Conservation (phyloP, 768 basidiomycete species). For the Ramaria rubella region DNA sequence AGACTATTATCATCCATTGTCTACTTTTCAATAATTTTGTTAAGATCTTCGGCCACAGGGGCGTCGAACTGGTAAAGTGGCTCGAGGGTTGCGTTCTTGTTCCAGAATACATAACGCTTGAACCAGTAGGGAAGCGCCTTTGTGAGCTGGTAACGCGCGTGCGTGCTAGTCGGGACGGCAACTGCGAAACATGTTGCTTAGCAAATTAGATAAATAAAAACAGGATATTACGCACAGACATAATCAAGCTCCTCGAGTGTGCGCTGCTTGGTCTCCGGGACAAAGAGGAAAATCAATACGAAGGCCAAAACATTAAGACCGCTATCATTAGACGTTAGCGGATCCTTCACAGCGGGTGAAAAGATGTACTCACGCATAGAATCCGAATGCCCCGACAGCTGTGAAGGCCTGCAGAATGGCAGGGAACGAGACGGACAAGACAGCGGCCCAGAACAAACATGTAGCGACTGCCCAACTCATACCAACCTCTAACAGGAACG, state of each 20-base stretch:
- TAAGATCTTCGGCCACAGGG: slow-evolving; percentile 7
- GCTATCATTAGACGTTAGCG: slow-evolving; percentile 17
- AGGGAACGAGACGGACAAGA: slow-evolving; percentile 56
- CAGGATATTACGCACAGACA: slow-evolving; percentile 2
- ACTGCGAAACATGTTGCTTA: slow-evolving; percentile 13
- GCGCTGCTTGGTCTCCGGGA: slow-evolving; percentile 39
- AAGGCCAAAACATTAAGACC: slow-evolving; percentile 45
- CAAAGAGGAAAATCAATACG: slow-evolving; percentile 48
- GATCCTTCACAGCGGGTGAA: not conserved
- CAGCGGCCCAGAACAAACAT: slow-evolving; percentile 45
- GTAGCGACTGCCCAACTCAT: slow-evolving; percentile 54
- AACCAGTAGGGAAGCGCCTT: slow-evolving; percentile 43
- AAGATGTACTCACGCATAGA: slow-evolving; percentile 16
- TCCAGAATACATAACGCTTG: slow-evolving; percentile 40
- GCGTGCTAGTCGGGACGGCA: slow-evolving; percentile 42
- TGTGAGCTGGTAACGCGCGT: slow-evolving; percentile 38
- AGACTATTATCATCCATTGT: too few species aligned
- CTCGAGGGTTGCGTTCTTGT: slow-evolving; percentile 27
- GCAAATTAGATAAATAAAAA: not conserved
- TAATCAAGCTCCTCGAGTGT: slow-evolving; percentile 20
- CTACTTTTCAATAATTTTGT: not conserved
- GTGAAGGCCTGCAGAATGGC: slow-evolving; percentile 43
- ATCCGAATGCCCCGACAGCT: slow-evolving; percentile 21
- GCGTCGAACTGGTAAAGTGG: slow-evolving; percentile 48
- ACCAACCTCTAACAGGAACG: slow-evolving; percentile 11